These are phyloP conservation scores for Limonomyces culmigenus DNA, from an alignment of 1,284 basidiomycete genomes.

Conservation along the genomic window DNA sequence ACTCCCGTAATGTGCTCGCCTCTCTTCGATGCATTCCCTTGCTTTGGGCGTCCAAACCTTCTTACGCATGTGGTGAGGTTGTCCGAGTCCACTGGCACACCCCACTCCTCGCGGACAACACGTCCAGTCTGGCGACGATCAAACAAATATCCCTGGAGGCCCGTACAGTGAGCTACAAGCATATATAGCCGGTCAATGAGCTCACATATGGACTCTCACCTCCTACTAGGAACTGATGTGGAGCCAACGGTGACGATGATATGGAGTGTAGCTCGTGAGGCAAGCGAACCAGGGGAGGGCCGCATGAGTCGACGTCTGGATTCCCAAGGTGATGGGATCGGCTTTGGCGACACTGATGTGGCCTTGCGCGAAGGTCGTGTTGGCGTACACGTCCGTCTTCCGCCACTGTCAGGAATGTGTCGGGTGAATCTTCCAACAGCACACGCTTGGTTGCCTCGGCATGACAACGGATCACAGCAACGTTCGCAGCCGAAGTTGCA, in stretches of 20 bases:
- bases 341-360: slow-evolving; percentile 37
- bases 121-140: slow-evolving; percentile 69
- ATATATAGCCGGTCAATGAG: slow-evolving; percentile 5
- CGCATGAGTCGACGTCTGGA: slow-evolving; percentile 44
- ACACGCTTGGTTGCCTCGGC: slow-evolving; percentile 60
- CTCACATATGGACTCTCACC: slow-evolving; percentile 54
- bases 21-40: slow-evolving; percentile 17
- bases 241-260: slow-evolving; percentile 42
- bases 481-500: slow-evolving; percentile 24
- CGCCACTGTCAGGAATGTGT: slow-evolving; percentile 71
- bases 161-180: neutral
- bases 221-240: slow-evolving; percentile 61
- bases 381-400: slow-evolving; percentile 74
- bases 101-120: slow-evolving; percentile 58
- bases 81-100: slow-evolving; percentile 28
- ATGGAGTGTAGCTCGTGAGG: neutral
- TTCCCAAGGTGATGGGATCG: slow-evolving; percentile 50
- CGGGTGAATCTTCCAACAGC: slow-evolving; percentile 68
- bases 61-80: slow-evolving; percentile 68
- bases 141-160: slow-evolving; percentile 64
- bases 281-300: slow-evolving; percentile 12
- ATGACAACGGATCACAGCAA: slow-evolving; percentile 54
- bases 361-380: slow-evolving; percentile 61
- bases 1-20: slow-evolving; percentile 65
- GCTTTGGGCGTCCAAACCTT: slow-evolving; percentile 50